A percentile compares a stretch with the other conserved stretches of the same genome.
These are phyloP conservation scores for Thermothielavioides terrestris DNA, from an alignment of 495 filamentous ascomycete species.

Conservation along the genomic window DNA sequence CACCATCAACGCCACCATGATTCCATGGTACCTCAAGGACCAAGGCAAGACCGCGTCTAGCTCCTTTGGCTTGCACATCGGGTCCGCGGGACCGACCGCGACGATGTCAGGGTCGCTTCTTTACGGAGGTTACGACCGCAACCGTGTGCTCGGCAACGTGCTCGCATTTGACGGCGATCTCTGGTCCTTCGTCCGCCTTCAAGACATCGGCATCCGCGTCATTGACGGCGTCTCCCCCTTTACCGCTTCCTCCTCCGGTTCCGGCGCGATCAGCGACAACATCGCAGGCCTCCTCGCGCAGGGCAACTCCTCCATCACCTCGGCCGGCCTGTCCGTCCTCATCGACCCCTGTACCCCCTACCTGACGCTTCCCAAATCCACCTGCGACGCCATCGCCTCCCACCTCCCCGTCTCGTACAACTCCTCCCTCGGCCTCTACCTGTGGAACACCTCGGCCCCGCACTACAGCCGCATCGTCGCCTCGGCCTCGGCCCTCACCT, in stretches of 20 bases:
- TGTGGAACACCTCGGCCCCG: constrained; percentile 4
- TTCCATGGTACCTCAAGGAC: not conserved
- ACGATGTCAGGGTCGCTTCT: constrained; percentile 1
- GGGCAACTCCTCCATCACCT: not conserved
- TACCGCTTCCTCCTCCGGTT: not conserved
- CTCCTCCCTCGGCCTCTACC: not conserved
- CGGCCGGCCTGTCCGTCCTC: not conserved
- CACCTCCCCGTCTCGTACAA: constrained; percentile 5
- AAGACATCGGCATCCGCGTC: not conserved
- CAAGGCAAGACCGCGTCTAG: not conserved
- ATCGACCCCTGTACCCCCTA: constrained; percentile 3
- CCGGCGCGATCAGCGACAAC: not conserved
- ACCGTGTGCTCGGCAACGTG: not conserved
- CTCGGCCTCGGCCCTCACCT: not conserved
- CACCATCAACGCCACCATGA: not conserved
- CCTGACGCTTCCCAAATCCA: not conserved
- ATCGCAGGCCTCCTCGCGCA: not conserved
- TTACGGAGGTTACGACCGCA: constrained; percentile 5
- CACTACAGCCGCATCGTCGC: not conserved
- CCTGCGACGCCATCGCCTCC: constrained; percentile 2
- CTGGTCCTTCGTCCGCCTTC: not conserved
- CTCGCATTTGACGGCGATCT: not conserved
- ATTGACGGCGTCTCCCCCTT: constrained; percentile 3
- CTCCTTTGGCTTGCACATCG: not conserved
- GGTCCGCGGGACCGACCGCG: not conserved